phyloP scores from a whole-genome alignment of 2,329 filamentous ascomycete genomes.

The Colletotrichum viniferum region DNA sequence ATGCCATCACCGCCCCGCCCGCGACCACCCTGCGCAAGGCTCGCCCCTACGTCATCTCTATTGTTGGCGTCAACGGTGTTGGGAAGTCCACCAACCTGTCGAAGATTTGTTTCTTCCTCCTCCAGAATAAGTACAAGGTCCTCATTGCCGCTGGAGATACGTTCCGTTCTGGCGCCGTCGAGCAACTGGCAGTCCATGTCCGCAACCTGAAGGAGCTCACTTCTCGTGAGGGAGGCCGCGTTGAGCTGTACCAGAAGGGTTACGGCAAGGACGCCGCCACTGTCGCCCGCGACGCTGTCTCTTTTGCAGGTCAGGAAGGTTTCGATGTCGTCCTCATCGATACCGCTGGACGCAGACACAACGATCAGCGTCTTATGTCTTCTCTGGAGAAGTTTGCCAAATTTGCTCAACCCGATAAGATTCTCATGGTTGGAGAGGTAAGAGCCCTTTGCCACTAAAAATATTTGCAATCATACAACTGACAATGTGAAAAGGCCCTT shows the following conservation, averaged over 20 bases:
- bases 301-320: conserved; percentile 72
- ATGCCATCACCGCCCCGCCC: conserved; percentile 73
- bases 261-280: conserved; percentile 98
- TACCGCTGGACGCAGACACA: conserved; percentile 92
- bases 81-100: conserved; percentile 97
- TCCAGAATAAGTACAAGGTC: conserved; percentile 97
- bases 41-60: conserved; percentile 95
- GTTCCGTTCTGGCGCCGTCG: conserved; percentile 95
- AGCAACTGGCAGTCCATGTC: conserved; percentile 95
- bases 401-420: conserved; percentile 95
- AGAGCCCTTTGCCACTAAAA: conserved; percentile 8
- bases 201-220: conserved; percentile 91
- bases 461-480: not conserved
- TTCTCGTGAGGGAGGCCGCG: conserved; percentile 79
- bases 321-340: conserved; percentile 98
- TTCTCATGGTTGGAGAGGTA: conserved; percentile 85
- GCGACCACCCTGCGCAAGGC: conserved; percentile 64
- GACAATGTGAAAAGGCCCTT: conserved; percentile 61
- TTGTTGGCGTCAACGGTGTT: conserved; percentile 97
- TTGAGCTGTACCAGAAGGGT: conserved; percentile 95
- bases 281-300: conserved; percentile 93
- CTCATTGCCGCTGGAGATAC: conserved; percentile 95
- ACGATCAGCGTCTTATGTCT: conserved; percentile 95
- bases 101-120: conserved; percentile 96
- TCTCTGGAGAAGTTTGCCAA: conserved; percentile 97